Evolutionary conservation across 2,329 filamentous ascomycete species (phyloP), one percentile per base, ranked within the genome.

Genomic region (Aspergillus novofumigatus): DNA sequence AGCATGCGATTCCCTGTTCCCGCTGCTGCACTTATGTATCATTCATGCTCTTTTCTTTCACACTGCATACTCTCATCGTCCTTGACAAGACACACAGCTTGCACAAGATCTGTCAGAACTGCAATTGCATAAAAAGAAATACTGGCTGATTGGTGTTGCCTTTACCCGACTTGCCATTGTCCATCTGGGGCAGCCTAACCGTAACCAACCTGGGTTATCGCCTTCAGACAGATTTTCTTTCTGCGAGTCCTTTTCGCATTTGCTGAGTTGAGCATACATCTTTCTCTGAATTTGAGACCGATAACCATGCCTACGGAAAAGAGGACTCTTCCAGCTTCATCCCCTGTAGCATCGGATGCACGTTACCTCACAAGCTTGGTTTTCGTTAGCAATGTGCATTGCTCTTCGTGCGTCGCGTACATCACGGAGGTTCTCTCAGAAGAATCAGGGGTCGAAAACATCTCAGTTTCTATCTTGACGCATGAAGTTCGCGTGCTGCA

Each of bases 341-440:
- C 45, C 32, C 52, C 56, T 6, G 60, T 62, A 23, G 49, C 58
- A 53, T 58, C 64, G 51, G 56, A 54, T 49, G 35, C 52, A 44
- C 28, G 44, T 49, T 44, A 23, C 48, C 62, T 62, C 52, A 63
- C 55, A 52, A 73, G 69, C 58, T 62, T 72, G 23, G 73, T 80
- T 29, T 74, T 79, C 55, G 76, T 79, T 51, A 76, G 75, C 57
- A 80, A 80, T 58, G 73, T 80, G 42, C 78, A 80, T 63, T 80
- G 78, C 62, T 67, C 77, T 17, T 80, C 77, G 21, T 80, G 78
- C 57, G 75, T 80, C 23, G 67, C 76, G 49, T 76, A 78, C 62
- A 73, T 78, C 49, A 72, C 72, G 35, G 75, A 77, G 63, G 69
- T 78, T n/a, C 67, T 80, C 1, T 70, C 68, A 0, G 68, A 72